Evolutionary conservation across 2,329 filamentous ascomycete species (phyloP).

Genomic region (Trichoderma gracile): DNA sequence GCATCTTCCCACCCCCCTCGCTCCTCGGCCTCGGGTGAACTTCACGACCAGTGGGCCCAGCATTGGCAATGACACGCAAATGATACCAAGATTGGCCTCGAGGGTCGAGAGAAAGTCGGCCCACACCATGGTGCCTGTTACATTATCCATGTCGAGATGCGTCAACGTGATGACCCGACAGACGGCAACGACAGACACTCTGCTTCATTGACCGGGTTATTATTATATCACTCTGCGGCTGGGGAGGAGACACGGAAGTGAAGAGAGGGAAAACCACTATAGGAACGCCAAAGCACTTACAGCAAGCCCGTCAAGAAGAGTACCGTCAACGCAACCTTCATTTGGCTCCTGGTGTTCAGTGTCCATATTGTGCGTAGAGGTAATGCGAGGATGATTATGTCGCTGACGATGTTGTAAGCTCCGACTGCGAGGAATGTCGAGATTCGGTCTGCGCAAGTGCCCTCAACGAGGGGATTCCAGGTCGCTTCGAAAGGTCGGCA

Average conservation of each 20-base stretch:
- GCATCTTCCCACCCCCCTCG: background rate
- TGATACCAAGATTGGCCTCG: conserved; percentile 31
- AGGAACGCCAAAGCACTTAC: conserved; percentile 25
- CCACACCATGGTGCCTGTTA: conserved; percentile 33
- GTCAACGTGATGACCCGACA: conserved; percentile 31
- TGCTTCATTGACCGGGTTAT: conserved; percentile 12
- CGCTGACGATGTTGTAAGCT: conserved; percentile 43
- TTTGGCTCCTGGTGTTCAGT: conserved; percentile 37
- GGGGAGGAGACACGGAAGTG: background rate
- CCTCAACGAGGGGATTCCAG: conserved; percentile 33
- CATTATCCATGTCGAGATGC: conserved; percentile 30
- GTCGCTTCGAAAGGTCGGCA: conserved; percentile 33
- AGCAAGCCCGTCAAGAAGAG: conserved; percentile 36
- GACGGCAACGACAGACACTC: conserved; percentile 32
- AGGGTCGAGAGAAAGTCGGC: conserved; percentile 32
- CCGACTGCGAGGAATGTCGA: conserved; percentile 44
- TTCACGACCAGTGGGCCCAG: conserved; percentile 26
- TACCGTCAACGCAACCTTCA: conserved; percentile 35
- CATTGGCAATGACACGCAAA: conserved; percentile 33
- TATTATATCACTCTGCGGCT: background rate
- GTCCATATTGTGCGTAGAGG: conserved; percentile 42
- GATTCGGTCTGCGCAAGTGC: conserved; percentile 42
- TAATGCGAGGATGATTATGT: conserved; percentile 42
- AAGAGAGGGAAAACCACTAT: background rate
- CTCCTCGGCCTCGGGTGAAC: background rate